Conservation (phyloP, 805 yeast species). For the Torulaspora indica region DNA sequence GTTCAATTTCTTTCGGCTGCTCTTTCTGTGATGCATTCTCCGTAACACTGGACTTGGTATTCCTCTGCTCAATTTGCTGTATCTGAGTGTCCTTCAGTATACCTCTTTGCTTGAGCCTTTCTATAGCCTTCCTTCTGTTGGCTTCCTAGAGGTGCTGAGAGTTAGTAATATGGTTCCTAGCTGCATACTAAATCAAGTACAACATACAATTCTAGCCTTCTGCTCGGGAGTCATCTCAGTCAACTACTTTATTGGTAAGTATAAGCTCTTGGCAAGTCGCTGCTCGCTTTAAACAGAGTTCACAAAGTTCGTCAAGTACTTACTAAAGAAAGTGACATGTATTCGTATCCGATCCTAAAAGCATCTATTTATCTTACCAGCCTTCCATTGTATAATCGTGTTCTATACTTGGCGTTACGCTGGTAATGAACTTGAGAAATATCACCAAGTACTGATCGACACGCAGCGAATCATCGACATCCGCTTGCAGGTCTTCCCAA, state of each 20-base stretch:
- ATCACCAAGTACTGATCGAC: constrained; percentile 89
- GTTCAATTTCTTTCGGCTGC: background rate
- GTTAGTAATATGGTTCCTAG: background rate
- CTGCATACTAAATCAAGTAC: background rate
- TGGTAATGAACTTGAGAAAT: constrained; percentile 88
- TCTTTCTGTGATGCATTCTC: background rate
- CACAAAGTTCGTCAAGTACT: background rate
- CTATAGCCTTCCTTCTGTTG: constrained; percentile 59
- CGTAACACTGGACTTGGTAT: constrained; percentile 8
- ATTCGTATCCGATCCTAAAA: constrained; percentile 4
- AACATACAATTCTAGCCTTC: constrained; percentile 36
- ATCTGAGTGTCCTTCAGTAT: constrained; percentile 26
- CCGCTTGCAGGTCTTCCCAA: constrained; percentile 52
- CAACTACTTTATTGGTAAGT: background rate
- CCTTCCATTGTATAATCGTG: constrained; percentile 99
- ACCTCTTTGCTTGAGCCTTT: constrained; percentile 48
- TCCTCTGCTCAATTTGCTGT: constrained; percentile 24
- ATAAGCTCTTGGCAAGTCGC: background rate
- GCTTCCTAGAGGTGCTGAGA: constrained; percentile 43
- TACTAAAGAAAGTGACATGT: constrained; percentile 2
- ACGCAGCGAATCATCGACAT: constrained; percentile 49
- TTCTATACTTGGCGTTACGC: constrained; percentile 96
- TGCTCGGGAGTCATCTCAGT: constrained; percentile 29
- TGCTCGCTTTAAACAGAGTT: background rate
- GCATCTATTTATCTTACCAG: constrained; percentile 38